Evolutionary conservation across 495 filamentous ascomycete species (phyloP), one percentile per base, ranked within the genome.

Genomic region (Cenococcum geophilum): DNA sequence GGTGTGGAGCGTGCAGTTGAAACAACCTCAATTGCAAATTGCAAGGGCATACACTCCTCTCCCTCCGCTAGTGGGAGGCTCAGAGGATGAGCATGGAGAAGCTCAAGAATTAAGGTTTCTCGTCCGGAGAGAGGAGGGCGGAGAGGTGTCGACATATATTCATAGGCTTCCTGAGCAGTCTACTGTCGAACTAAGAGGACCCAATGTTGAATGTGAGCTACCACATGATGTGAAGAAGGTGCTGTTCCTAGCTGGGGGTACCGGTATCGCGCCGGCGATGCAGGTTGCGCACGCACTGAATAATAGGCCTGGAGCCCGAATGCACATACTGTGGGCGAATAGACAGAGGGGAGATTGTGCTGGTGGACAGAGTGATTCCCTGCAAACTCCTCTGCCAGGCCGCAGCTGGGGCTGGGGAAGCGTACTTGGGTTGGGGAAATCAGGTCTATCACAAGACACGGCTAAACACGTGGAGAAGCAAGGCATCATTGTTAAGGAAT

Each of bases 11-110:
- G 85, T 97, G 16, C 89, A 96, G 79, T 79, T 96, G 68, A 96
- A 95, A 72, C 92, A 98, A 72, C 93, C 93, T 9, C 84, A 95
- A 69, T 67, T 97, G 55, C 90, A 95, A 69, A 92, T 98, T 51
- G 87, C 88, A 40, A 76, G 93, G 55, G 82, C 86, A 18, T 98
- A 98, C 72, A 97, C 93, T 11, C 91, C 92, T 0, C 75, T 97
- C 0, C 92, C 93, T 0, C 59, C 68, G n/a, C 16, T 14, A 45
- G 16, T 25, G 27, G 55, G 65, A 23, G 55, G 68, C 12, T 71
- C 69, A 34, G 70, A 69, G 22, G 72, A 74, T 43, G 68, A 75
- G 21, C 67, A 75, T 6, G 73, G 75, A 1, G 60, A 72, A 0
- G 68, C 74, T 23, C 68, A 71, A 10, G 50, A 70, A 5, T 59